Base-by-base conservation (phyloP, 768 basidiomycete species). In the Hygrophorus pudorinus region DNA sequence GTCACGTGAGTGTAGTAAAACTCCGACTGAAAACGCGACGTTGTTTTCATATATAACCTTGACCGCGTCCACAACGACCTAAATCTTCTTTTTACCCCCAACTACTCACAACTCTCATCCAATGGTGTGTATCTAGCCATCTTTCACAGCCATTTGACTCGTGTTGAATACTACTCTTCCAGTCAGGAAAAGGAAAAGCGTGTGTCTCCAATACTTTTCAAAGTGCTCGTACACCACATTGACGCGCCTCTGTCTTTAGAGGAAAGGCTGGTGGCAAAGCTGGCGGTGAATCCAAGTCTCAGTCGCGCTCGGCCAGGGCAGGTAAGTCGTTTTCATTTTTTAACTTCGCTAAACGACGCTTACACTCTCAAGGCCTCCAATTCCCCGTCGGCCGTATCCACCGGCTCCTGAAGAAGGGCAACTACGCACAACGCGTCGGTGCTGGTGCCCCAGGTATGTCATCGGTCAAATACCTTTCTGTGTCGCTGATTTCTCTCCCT, bases 341-440 rank as follows among this genome's bases (percentile, higher is more conserved):
- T 24, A 24, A 3, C 24, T 24, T 24, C 3, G 24, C 24, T 7
- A 24, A 24, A 3, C 7, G 24, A 24, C n/a, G 7, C 7, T 24
- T 24, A 24, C 24, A 24, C 24, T 24, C 24, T 24, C 24, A 7
- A 24, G 75, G 78, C 49, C 65, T 79, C 46, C 77, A 78, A 54
- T 85, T 90, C 66, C 84, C 87, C 45, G 86, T 89, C 47, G 79
- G 79, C 61, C 82, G 87, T 72, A 81, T 90, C 53, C 83, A 85
- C 64, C 75, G 87, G 61, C 65, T 82, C 14, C 58, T 89, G 60
- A 85, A 81, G 67, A 71, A 72, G 56, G 80, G 78, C 32, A 81
- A 82, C 68, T 81, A 82, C 55, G 79, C 75, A 4, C 76, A 78
- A 58, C 77, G 81, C 56, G 70, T 87, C 48, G 81, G 78, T 58